Evolutionary conservation across 495 filamentous ascomycete genomes (phyloP).

Genomic region (Neurospora hispaniola): DNA sequence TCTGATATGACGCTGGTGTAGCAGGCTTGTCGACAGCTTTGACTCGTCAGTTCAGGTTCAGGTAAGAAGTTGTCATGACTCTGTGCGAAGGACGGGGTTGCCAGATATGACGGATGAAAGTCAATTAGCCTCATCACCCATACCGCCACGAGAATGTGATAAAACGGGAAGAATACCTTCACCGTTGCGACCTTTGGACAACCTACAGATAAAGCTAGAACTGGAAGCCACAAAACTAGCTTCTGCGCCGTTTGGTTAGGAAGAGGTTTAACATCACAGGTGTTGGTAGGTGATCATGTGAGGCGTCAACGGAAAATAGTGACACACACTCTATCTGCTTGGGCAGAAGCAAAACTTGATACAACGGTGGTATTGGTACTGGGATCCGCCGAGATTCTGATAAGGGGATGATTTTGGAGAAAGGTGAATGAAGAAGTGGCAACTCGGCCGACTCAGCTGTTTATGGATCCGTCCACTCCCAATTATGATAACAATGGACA

Average conservation of each 20-base stretch:
- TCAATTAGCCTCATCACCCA: not conserved
- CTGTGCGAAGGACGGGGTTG: not conserved
- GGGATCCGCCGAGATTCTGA: not conserved
- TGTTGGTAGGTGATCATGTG: not conserved
- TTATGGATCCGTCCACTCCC: not conserved
- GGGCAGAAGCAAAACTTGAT: not conserved
- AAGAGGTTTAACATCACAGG: not conserved
- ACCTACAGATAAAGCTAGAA: not conserved
- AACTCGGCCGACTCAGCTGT: not conserved
- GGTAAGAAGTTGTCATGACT: not conserved
- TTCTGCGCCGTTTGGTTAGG: not conserved
- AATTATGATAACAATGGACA: not conserved
- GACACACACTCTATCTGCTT: not conserved
- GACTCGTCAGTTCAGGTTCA: too few species aligned
- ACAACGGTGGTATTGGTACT: not conserved
- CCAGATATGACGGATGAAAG: not conserved
- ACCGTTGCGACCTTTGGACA: not conserved
- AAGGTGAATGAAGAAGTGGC: not conserved
- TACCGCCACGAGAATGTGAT: not conserved
- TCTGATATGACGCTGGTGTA: too few species aligned
- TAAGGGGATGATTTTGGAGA: not conserved
- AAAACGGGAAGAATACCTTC: not conserved
- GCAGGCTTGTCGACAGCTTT: too few species aligned
- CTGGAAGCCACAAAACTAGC: not conserved
- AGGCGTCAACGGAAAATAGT: not conserved